Conservation (phyloP, 176 grass and related monocot species). For the Aegilops speltoides region DNA sequence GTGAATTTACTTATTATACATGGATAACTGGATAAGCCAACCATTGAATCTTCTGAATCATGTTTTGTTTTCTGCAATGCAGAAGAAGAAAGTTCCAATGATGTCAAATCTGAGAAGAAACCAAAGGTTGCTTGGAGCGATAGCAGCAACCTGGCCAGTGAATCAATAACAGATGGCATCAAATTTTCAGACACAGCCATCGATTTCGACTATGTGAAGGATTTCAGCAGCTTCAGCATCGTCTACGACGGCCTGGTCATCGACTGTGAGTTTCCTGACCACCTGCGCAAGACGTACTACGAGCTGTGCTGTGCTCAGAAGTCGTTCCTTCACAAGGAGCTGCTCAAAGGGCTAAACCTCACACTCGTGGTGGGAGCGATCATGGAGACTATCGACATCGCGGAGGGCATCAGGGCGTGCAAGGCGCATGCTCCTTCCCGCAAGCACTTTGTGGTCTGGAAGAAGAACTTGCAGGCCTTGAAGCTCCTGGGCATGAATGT, state of each 20-base stretch:
- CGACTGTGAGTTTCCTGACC: slow-evolving; percentile 29
- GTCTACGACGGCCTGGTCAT: slow-evolving; percentile 29
- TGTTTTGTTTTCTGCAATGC: neutral
- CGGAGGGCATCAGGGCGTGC: slow-evolving; percentile 34
- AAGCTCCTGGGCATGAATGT: slow-evolving; percentile 45
- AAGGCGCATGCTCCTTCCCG: neutral
- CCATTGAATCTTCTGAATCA: slow-evolving; percentile 4
- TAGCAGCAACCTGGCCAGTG: neutral
- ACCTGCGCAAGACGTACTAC: slow-evolving; percentile 32
- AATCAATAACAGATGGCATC: slow-evolving; percentile 32
- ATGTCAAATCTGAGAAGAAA: neutral
- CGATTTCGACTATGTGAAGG: neutral
- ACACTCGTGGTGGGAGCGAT: slow-evolving; percentile 35
- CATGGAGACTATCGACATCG: slow-evolving; percentile 42
- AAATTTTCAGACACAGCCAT: slow-evolving; percentile 27
- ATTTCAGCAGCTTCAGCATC: slow-evolving; percentile 39
- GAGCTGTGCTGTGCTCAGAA: slow-evolving; percentile 42
- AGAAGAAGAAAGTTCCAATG: neutral
- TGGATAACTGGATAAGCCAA: slow-evolving; percentile 10
- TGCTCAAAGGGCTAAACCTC: slow-evolving; percentile 34
- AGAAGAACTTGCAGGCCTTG: slow-evolving; percentile 40
- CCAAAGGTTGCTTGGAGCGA: slow-evolving; percentile 1
- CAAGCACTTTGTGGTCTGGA: slow-evolving; percentile 37
- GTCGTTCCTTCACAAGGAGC: slow-evolving; percentile 34
- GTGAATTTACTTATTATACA: neutral